Evolutionary conservation across 805 yeast species (phyloP).

Genomic region (Ogataea trehalophila): DNA sequence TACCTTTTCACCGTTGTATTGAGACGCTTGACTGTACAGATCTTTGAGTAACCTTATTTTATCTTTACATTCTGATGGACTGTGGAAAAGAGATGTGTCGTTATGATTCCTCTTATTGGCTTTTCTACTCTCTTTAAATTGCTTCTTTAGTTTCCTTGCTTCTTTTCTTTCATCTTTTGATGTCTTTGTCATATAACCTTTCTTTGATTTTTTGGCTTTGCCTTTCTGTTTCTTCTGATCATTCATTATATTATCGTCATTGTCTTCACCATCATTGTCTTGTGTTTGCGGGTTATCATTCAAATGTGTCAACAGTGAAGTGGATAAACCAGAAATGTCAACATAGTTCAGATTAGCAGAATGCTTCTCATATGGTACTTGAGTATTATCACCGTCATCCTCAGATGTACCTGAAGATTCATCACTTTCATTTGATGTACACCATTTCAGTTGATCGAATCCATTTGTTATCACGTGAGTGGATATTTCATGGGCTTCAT

Average conservation of each 20-base stretch:
- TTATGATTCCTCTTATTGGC: slow-evolving; percentile 4
- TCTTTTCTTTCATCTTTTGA: slow-evolving; percentile 19
- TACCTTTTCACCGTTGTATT: slow-evolving; percentile 26
- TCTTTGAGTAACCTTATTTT: slow-evolving; percentile 13
- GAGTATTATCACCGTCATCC: slow-evolving; percentile 20
- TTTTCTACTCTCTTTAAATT: slow-evolving; percentile 10
- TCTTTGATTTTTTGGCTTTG: background rate
- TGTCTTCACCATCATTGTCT: background rate
- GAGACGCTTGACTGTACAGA: slow-evolving; percentile 11
- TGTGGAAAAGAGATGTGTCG: background rate
- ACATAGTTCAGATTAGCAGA: slow-evolving; percentile 8
- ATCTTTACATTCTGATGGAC: slow-evolving; percentile 11
- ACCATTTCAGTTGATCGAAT: slow-evolving; percentile 40
- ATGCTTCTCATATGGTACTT: slow-evolving; percentile 7
- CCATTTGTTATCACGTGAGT: slow-evolving; percentile 32
- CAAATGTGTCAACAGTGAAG: background rate
- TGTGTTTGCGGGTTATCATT: background rate
- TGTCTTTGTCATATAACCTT: background rate
- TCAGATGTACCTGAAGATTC: slow-evolving; percentile 34
- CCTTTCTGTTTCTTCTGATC: background rate
- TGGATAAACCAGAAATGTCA: slow-evolving; percentile 2
- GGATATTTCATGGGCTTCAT: slow-evolving; percentile 4
- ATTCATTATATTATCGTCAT: slow-evolving; percentile 2
- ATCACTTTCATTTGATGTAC: slow-evolving; percentile 6
- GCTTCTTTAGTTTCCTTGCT: slow-evolving; percentile 22